Evolutionary conservation across 495 filamentous ascomycete species (phyloP).

Genomic region (Extremus antarcticus): DNA sequence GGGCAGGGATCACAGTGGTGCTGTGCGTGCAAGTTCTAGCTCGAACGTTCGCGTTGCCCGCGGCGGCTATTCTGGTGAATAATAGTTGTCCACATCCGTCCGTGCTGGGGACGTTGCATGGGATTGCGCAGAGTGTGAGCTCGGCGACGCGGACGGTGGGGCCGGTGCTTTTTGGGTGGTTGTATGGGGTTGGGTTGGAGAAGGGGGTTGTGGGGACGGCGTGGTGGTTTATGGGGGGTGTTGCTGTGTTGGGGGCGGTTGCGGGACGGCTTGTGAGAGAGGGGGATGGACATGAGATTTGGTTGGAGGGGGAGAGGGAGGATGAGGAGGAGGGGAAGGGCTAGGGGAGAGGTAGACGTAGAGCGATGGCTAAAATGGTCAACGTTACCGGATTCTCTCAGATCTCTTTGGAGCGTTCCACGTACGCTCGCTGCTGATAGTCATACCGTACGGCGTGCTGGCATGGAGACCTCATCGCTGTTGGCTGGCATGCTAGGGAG

Average conservation of each 20-base stretch:
- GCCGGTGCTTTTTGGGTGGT: conserved; percentile 52
- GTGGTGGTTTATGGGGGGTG: conserved; percentile 57
- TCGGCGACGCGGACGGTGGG: conserved; percentile 53
- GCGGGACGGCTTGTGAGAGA: conserved; percentile 60
- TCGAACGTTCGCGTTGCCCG: conserved; percentile 60
- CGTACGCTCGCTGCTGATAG: no score
- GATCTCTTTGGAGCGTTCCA: no score
- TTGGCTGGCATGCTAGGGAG: no score
- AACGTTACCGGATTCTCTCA: no score
- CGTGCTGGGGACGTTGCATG: conserved; percentile 60
- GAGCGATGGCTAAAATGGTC: no score
- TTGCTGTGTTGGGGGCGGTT: conserved; percentile 51
- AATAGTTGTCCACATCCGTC: conserved; percentile 52
- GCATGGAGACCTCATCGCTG: no score
- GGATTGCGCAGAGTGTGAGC: conserved; percentile 52
- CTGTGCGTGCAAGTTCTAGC: conserved; percentile 59
- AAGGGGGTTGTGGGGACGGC: conserved; percentile 56
- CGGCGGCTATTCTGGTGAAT: conserved; percentile 57
- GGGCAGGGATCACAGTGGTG: conserved; percentile 50
- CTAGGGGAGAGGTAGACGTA: no score
- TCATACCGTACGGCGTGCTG: no score
- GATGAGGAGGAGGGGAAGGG: background rate
- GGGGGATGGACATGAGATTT: conserved; percentile 41
- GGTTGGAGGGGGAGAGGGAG: conserved; percentile 29
- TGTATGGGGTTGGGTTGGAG: conserved; percentile 52